Evolutionary conservation across 106 monocot genomes (phyloP), one percentile per base, ranked within the genome.

Genomic region (Xerophyta viscosa): DNA sequence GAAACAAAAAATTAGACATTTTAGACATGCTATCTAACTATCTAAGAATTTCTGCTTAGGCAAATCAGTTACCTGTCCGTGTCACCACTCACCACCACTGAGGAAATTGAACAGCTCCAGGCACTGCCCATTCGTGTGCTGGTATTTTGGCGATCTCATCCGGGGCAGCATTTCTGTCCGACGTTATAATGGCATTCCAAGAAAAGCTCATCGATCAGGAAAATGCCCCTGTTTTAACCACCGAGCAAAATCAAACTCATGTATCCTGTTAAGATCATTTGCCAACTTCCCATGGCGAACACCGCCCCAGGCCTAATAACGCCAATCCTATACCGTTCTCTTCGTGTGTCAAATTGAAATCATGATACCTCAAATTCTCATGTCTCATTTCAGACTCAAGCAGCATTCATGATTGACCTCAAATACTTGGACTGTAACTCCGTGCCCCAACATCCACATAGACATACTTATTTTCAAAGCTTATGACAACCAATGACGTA

Each of bases 81-180:
- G n/a, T n/a, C n/a, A n/a, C n/a, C n/a, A 33, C 33, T 33, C 59
- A 88, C 78, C 78, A 88, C 88, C 88, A 88, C 88, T 60, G 28
- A 88, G 75, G 6, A 57, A 61, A 17, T 60, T 43, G 45, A 88
- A 83, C 24, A 83, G 72, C 21, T 79, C 67, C 42, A 88, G 39
- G 64, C 88, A 88, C 52, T 88, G 73, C 9, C 64, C 72, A 19
- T 88, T 83, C 0, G 83, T 83, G 49, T 79, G 64, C 33, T 66
- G 36, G 42, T 88, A 88, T 76, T 88, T 88, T 3, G 83, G 83
- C 4, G 79, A 72, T 41, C 88, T 69, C 68, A 69, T 37, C 21
- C 88, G 83, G 0, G 79, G 69, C 88, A 88, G 54, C 88, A 88
- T 54, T 60, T 88, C 68, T 88, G 88, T 83, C 88, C 82, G 44